A percentile compares a stretch with the other conserved stretches of the same genome.
These are phyloP conservation scores for Peronospora belbahrii DNA, from an alignment of 352 stramenopile species.

Conservation along the genomic window DNA sequence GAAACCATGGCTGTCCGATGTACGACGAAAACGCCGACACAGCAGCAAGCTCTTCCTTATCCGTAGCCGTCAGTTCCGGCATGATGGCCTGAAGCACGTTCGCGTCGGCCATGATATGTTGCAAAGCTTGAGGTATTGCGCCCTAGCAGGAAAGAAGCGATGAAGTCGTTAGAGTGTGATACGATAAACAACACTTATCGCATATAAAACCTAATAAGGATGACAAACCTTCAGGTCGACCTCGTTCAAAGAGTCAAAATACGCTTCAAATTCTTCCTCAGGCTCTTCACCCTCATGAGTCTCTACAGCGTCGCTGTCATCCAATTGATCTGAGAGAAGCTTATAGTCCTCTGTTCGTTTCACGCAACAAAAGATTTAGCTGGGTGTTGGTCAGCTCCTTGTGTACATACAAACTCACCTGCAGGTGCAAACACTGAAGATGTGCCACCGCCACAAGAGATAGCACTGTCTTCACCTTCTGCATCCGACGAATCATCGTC, in stretches of 20 bases:
- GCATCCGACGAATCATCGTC: constrained; percentile 65
- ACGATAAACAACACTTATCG: no score
- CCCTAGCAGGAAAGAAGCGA: constrained; percentile 21
- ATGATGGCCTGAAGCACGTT: constrained; percentile 55
- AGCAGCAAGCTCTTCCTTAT: constrained; percentile 55
- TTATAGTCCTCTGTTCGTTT: constrained; percentile 46
- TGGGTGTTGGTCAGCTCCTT: background rate
- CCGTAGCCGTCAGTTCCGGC: constrained; percentile 53
- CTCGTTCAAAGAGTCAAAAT: constrained; percentile 76
- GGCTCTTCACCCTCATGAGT: constrained; percentile 40
- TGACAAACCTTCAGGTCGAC: constrained; percentile 63
- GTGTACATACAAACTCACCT: constrained; percentile 36
- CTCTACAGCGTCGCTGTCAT: constrained; percentile 26
- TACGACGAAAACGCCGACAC: constrained; percentile 41
- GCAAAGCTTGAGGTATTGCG: constrained; percentile 51
- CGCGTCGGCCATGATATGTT: constrained; percentile 38
- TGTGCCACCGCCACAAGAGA: constrained; percentile 7
- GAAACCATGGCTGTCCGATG: constrained; percentile 3
- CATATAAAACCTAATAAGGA: no score
- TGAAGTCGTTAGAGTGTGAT: background rate
- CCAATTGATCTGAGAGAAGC: constrained; percentile 59
- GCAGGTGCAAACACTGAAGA: constrained; percentile 67
- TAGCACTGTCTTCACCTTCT: constrained; percentile 32
- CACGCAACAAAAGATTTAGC: constrained; percentile 12
- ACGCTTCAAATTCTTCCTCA: constrained; percentile 72